These are phyloP conservation scores for Colletotrichum scovillei DNA, from an alignment of 2,329 filamentous ascomycete species.

Conservation along the genomic window DNA sequence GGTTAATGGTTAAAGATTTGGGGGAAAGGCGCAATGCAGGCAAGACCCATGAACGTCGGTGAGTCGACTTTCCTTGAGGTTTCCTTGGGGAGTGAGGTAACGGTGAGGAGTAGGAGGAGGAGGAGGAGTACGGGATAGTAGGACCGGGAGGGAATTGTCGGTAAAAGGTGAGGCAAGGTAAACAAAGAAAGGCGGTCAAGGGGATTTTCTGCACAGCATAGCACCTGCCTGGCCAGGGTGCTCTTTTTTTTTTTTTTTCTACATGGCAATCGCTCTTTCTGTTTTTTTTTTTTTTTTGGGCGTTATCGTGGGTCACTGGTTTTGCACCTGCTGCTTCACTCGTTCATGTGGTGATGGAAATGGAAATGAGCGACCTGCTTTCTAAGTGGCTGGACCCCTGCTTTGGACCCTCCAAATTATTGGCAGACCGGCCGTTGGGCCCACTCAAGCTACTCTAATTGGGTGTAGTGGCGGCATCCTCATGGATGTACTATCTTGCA, in stretches of 20 bases:
- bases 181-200: slow-evolving; percentile 30
- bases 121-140: neutral
- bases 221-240: neutral
- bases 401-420: neutral
- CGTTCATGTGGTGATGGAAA: slow-evolving; percentile 37
- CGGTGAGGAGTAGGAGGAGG: neutral
- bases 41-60: slow-evolving; percentile 33
- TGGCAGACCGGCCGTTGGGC: slow-evolving; percentile 1
- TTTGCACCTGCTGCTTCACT: neutral
- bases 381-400: slow-evolving; percentile 27
- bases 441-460: neutral
- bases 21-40: slow-evolving; percentile 13
- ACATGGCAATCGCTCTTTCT: neutral
- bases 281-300: neutral
- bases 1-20: slow-evolving; percentile 9
- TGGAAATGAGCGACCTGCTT: slow-evolving; percentile 29
- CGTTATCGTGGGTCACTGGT: slow-evolving; percentile 20
- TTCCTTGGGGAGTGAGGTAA: neutral
- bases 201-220: slow-evolving; percentile 3
- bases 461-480: neutral
- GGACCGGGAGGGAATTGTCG: neutral
- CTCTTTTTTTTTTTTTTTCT: neutral
- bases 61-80: neutral
- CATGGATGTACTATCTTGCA: neutral
- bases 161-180: neutral